phyloP scores from a whole-genome alignment of 2,329 filamentous ascomycete species.

The Lecanicillium sp. region DNA sequence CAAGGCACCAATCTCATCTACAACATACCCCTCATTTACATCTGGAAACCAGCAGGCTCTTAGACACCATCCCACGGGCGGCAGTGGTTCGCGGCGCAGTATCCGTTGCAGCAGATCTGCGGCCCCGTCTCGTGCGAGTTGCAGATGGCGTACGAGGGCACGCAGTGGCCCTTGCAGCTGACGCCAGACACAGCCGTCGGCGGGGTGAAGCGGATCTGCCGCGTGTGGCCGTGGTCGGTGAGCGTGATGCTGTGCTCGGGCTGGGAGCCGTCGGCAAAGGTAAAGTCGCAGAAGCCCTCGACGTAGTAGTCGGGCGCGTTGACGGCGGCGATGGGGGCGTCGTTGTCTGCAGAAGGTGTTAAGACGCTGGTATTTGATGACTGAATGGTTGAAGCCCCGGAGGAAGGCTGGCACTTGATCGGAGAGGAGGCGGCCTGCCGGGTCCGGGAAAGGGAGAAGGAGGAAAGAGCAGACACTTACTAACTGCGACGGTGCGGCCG shows the following conservation, averaged over 20 bases:
- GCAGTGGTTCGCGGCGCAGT: conserved; percentile 36
- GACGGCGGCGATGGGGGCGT: conserved; percentile 34
- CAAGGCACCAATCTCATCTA: no score
- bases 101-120: conserved; percentile 37
- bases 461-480: no score
- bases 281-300: conserved; percentile 35
- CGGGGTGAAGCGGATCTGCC: conserved; percentile 38
- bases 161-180: conserved; percentile 36
- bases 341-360: conserved; percentile 39
- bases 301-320: conserved; percentile 39
- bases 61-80: conserved; percentile 28
- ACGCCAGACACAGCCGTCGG: conserved; percentile 39
- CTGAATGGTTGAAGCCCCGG: no score
- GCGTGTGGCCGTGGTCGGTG: conserved; percentile 24
- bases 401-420: no score
- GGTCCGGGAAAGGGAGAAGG: background rate
- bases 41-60: background rate
- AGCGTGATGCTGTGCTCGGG: conserved; percentile 26
- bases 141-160: conserved; percentile 33
- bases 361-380: no score
- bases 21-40: no score
- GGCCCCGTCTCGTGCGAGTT: conserved; percentile 30
- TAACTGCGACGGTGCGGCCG: conserved; percentile 30
- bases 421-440: no score
- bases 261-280: no score